phyloP scores from a whole-genome alignment of 768 basidiomycete genomes.

The Trametes punicea region DNA sequence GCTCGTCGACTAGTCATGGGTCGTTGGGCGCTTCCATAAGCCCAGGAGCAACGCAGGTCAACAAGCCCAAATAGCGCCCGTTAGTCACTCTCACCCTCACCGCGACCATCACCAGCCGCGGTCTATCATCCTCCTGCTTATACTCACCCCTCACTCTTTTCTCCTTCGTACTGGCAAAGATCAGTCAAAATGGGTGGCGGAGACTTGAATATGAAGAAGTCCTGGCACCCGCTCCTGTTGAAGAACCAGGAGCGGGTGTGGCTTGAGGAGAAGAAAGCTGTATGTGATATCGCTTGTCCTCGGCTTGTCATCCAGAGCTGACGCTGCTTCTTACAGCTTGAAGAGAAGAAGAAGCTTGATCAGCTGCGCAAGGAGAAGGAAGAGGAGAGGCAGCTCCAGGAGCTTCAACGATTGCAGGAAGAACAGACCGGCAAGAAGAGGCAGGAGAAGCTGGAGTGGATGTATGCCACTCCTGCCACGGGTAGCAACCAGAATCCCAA shows the following conservation, averaged over 20 bases:
- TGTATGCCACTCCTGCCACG: constrained; percentile 97
- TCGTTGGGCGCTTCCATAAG: constrained; percentile 7
- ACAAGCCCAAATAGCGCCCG: constrained; percentile 32
- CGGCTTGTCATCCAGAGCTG: not conserved
- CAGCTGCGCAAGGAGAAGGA: constrained; percentile 97
- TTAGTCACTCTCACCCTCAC: constrained; percentile 3
- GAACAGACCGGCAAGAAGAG: constrained; percentile 93
- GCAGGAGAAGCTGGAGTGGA: constrained; percentile 96
- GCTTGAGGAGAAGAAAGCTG: constrained; percentile 97
- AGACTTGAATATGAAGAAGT: constrained; percentile 99
- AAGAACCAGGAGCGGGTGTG: constrained; percentile 99
- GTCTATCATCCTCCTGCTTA: constrained; percentile 15
- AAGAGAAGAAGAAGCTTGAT: constrained; percentile 97
- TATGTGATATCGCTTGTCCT: constrained; percentile 37
- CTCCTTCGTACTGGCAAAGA: constrained; percentile 11
- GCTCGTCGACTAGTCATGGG: constrained; percentile 15
- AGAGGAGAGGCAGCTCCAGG: constrained; percentile 94
- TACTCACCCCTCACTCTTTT: constrained; percentile 11
- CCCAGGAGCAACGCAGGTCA: constrained; percentile 21
- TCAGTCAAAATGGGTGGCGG: constrained; percentile 91
- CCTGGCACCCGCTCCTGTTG: constrained; percentile 97
- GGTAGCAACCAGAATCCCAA: constrained; percentile 85
- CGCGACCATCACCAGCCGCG: constrained; percentile 9
- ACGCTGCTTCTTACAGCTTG: constrained; percentile 54
- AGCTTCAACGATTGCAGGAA: constrained; percentile 93